Base-by-base conservation (phyloP, 1,284 basidiomycete species). In the Moesziomyces sp. region DNA sequence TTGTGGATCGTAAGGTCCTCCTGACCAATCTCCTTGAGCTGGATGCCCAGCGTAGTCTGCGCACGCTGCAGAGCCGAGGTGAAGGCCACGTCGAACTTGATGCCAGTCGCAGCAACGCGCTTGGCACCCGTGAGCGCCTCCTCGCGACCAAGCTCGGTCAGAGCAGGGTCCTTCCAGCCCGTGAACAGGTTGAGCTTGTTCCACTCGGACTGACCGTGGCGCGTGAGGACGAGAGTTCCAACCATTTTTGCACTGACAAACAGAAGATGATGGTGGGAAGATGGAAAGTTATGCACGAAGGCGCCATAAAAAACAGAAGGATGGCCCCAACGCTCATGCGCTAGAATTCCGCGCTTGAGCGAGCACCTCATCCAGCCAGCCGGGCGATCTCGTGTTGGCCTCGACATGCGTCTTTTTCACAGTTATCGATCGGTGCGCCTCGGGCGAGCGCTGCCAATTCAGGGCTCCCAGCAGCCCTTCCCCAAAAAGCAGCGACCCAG, bases 11-110 rank as follows among this genome's bases (percentile, higher is more conserved):
- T 49, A 49, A 86, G 78, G 45, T 63, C 76, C 63, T 84, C 80
- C 75, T 86, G 85, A 16, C 75, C 83, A 24, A 86, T 81, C 68
- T 84, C 82, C 71, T 85, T 84, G 69, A 86, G 79, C 58, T 81
- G 84, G 63, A 86, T 85, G 46, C 78, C 84, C 28, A 86, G 82
- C 6, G 86, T 86, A 52, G 81, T 81, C 72, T 86, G 86, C 23
- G 86, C 86, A 49, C 86, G 83, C 60, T 81, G 77, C 38, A 86
- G 81, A 30, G 78, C 85, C 14, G 86, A 86, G 24, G 86, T 86
- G 77, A 83, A 86, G 23, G 85, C 86, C 28, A 84, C 64, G 76
- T 85, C 84, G 60, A 79, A 81, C 51, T 65, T 51, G 71, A 79
- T 82, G 35, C 84, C 84, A 14, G 74, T 55, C 66, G 82, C 79